Evolutionary conservation across 2,329 filamentous ascomycete genomes (phyloP).

Genomic region (Clarireedia monteithiana): DNA sequence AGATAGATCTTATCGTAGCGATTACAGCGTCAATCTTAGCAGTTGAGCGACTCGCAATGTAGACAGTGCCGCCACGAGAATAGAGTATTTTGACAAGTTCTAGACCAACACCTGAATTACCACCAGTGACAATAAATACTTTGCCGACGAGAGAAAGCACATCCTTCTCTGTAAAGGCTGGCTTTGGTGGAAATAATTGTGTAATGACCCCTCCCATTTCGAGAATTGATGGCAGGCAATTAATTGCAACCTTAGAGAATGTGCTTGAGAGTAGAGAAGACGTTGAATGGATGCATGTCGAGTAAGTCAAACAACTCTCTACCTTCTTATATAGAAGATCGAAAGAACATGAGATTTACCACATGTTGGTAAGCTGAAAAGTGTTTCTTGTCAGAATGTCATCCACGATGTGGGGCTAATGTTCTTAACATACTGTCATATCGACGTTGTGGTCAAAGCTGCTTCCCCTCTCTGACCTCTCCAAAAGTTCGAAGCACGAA

Average conservation of each 20-base stretch:
- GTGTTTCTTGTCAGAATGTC: neutral
- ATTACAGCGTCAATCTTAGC: constrained; percentile 31
- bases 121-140: constrained; percentile 34
- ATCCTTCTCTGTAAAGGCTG: constrained; percentile 32
- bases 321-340: too few species aligned
- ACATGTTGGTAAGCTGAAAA: neutral
- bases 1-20: neutral
- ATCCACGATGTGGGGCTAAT: neutral
- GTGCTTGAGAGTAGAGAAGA: neutral
- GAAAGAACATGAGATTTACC: too few species aligned
- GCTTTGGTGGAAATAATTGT: constrained; percentile 2
- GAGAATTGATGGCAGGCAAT: neutral
- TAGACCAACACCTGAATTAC: constrained; percentile 29
- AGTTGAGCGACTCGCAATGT: constrained; percentile 38
- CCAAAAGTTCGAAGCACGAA: constrained; percentile 26
- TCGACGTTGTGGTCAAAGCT: constrained; percentile 1
- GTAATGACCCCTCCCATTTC: neutral
- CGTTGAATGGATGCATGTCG: neutral
- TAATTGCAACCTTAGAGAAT: neutral
- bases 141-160: constrained; percentile 32
- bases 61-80: constrained; percentile 38
- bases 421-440: neutral
- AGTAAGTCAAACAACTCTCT: neutral
- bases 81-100: constrained; percentile 40
- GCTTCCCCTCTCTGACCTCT: constrained; percentile 23